phyloP scores from a whole-genome alignment of 2,329 filamentous ascomycete genomes.

The Pseudogymnoascus sp. region DNA sequence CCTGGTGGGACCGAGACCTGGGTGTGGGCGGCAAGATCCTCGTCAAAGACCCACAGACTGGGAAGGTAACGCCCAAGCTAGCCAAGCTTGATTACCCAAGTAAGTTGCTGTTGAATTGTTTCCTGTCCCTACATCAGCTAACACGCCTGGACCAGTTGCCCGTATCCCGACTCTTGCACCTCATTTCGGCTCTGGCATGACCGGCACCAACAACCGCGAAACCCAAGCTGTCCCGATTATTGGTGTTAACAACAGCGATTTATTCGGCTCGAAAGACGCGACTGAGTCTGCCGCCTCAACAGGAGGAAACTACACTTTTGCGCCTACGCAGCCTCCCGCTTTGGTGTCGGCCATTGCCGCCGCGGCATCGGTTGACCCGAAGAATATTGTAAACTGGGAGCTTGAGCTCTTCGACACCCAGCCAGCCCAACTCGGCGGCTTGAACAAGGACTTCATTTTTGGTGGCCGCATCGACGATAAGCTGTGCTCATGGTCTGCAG shows the following conservation, averaged over 20 bases:
- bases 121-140: neutral
- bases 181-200: conserved; percentile 76
- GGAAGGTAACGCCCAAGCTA: conserved; percentile 71
- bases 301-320: conserved; percentile 47
- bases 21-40: conserved; percentile 84
- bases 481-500: conserved; percentile 87
- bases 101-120: conserved; percentile 25
- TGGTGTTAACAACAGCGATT: conserved; percentile 68
- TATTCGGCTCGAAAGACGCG: conserved; percentile 29
- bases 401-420: conserved; percentile 90
- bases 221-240: conserved; percentile 93
- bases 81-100: conserved; percentile 90
- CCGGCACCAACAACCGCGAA: conserved; percentile 66
- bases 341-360: conserved; percentile 76
- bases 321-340: conserved; percentile 72
- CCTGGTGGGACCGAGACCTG: conserved; percentile 96
- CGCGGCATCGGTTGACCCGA: conserved; percentile 68
- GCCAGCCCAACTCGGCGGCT: conserved; percentile 70
- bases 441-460: conserved; percentile 91
- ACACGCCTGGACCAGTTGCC: conserved; percentile 46
- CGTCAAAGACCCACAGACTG: conserved; percentile 60
- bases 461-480: conserved; percentile 95
- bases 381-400: conserved; percentile 87
- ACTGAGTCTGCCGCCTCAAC: conserved; percentile 22
- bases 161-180: conserved; percentile 85